Conservation (phyloP, 129 eudicot species). For the Tagetes patula region DNA sequence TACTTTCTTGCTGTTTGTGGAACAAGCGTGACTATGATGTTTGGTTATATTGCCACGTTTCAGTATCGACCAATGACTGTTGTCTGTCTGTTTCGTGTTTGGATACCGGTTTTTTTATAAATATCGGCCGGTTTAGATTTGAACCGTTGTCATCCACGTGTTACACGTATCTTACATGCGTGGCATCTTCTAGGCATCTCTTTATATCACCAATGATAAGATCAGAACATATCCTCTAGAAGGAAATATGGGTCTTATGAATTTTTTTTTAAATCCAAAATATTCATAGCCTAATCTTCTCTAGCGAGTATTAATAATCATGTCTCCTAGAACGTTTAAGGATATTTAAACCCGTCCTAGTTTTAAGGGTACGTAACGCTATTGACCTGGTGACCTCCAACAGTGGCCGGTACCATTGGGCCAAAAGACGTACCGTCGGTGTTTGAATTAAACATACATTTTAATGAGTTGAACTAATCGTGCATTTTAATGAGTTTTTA, state of each 20-base stretch:
- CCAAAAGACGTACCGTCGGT: too few species aligned
- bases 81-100: conserved; percentile 7
- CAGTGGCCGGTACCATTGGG: too few species aligned
- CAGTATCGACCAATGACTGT: conserved; percentile 35
- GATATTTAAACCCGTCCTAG: too few species aligned
- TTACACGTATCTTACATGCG: conserved; percentile 32
- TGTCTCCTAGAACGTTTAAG: too few species aligned
- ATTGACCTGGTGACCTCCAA: too few species aligned
- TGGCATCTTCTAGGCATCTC: conserved; percentile 22
- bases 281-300: too few species aligned
- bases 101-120: background rate
- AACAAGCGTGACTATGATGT: conserved; percentile 21
- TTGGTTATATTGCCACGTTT: conserved; percentile 41
- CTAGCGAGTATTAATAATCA: too few species aligned
- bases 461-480: too few species aligned
- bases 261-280: too few species aligned
- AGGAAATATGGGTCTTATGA: background rate
- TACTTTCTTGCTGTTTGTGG: conserved; percentile 13
- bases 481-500: too few species aligned
- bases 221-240: conserved; percentile 14
- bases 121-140: conserved; percentile 15
- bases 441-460: too few species aligned
- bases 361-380: too few species aligned
- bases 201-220: conserved; percentile 32
- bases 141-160: conserved; percentile 38